Evolutionary conservation across 2,329 filamentous ascomycete species (phyloP), one percentile per base, ranked within the genome.

Genomic region (Cladosporium cucumerinum): DNA sequence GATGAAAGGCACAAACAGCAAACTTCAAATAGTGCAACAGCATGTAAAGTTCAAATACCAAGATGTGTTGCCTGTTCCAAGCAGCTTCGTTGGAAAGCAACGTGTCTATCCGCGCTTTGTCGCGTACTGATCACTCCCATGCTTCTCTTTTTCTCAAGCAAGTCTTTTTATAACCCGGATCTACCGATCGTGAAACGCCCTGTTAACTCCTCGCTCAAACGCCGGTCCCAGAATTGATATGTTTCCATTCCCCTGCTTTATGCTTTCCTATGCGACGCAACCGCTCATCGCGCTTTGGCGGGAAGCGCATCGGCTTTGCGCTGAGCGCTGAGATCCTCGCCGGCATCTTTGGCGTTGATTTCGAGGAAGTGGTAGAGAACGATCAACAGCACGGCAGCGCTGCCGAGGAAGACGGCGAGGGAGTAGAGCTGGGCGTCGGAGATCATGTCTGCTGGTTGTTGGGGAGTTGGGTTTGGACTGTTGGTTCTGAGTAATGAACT

Each of bases 311-410:
- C 75, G 16, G 70, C 72, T 66, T 71, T 76, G 64, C 75, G 71
- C 67, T 74, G 69, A 39, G 66, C 68, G 61, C 72, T 72, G 28
- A 75, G 52, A 28, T 48, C 34, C n/a, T 65, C 62, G 16, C 36
- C 60, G 49, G 82, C 79, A 65, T 89, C 85, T 69, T 85, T 83
- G n/a, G 92, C 87, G 76, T 99, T 98, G 82, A 97, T 86, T 78
- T 98, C 94, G 73, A 99, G 88, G 81, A 96, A 98, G 79, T 98
- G 93, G 80, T 99, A 98, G 30, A 96, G 80, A 32, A 99, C 88
- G 70, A 98, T 97, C 67, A 99, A 85, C 52, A 97, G 83, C 91
- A 98, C 94, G 68, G 94, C 88, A 48, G 89, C 86, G 63, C 88
- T 90, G 81, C 95, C 95, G 66, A 99, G 90, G 78, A 97, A 94